Conservation (phyloP, 805 yeast species). For the Kuraishia borneana region DNA sequence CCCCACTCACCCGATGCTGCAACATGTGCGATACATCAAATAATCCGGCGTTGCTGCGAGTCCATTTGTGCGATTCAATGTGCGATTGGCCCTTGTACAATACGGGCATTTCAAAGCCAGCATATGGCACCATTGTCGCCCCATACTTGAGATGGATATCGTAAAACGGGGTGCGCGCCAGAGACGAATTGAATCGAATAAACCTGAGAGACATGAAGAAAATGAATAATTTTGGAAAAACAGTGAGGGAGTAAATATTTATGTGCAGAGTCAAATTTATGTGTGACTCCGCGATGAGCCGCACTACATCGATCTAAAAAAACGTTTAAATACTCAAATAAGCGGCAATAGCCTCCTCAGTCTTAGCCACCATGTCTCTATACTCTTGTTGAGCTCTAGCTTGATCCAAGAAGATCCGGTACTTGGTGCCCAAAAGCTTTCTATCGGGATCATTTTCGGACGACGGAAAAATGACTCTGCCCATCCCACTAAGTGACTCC, state of each 20-base stretch:
- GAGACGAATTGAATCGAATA: no score
- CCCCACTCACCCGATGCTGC: slow-evolving; percentile 73
- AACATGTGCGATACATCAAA: slow-evolving; percentile 98
- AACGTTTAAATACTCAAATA: slow-evolving; percentile 12
- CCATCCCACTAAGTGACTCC: slow-evolving; percentile 77
- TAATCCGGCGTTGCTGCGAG: slow-evolving; percentile 74
- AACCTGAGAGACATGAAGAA: no score
- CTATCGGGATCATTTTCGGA: slow-evolving; percentile 50
- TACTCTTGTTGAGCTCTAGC: slow-evolving; percentile 72
- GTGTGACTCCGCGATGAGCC: no score
- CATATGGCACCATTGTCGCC: slow-evolving; percentile 91
- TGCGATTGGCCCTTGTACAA: slow-evolving; percentile 77
- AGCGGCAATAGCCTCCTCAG: slow-evolving; percentile 20
- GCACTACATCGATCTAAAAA: no score
- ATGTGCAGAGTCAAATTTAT: no score
- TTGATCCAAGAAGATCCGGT: slow-evolving; percentile 80
- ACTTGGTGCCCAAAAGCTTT: slow-evolving; percentile 64
- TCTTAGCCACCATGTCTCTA: slow-evolving; percentile 53
- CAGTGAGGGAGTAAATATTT: no score
- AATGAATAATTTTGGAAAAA: no score
- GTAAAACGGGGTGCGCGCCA: slow-evolving; percentile 84
- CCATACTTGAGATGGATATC: slow-evolving; percentile 69
- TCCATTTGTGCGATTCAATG: slow-evolving; percentile 92
- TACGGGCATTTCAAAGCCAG: slow-evolving; percentile 95
- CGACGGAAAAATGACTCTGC: slow-evolving; percentile 66